phyloP scores from a whole-genome alignment of 441 rosid species.

The Euphorbia schlechtendalii region DNA sequence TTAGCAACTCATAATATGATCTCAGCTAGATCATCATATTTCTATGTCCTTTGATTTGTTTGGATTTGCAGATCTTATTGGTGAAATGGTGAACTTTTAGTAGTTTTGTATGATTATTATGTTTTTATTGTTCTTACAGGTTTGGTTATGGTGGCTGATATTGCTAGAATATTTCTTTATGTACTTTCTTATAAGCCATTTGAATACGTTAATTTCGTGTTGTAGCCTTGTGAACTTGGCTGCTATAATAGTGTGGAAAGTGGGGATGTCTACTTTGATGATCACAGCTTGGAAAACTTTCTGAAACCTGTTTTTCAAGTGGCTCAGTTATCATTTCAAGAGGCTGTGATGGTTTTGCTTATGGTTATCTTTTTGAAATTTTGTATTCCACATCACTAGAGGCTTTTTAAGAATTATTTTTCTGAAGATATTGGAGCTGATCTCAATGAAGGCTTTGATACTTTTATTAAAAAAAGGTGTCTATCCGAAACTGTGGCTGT shows the following conservation, averaged over 20 bases:
- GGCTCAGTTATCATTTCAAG: slow-evolving; percentile 10
- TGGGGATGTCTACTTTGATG: slow-evolving; percentile 78
- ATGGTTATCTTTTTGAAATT: slow-evolving; percentile 15
- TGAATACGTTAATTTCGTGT: slow-evolving; percentile 15
- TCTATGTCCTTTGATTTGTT: not conserved
- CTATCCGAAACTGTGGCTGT: slow-evolving; percentile 8
- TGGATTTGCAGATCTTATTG: not conserved
- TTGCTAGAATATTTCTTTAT: not conserved
- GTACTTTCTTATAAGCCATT: not conserved
- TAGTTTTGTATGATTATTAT: slow-evolving; percentile 1
- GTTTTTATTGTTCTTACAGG: not conserved
- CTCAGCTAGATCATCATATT: slow-evolving; percentile 1
- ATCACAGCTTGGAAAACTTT: slow-evolving; percentile 64
- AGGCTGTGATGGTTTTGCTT: slow-evolving; percentile 1
- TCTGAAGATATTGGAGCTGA: slow-evolving; percentile 84
- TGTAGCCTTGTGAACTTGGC: slow-evolving; percentile 83
- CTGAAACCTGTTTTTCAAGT: not conserved
- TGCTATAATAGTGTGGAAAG: slow-evolving; percentile 82
- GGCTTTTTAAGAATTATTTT: slow-evolving; percentile 75
- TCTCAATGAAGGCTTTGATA: slow-evolving; percentile 85
- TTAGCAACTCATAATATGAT: slow-evolving; percentile 5
- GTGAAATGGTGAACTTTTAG: not conserved
- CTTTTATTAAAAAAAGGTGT: slow-evolving; percentile 72
- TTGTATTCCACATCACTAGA: slow-evolving; percentile 36
- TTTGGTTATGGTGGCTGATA: not conserved